Evolutionary conservation across 2,329 filamentous ascomycete genomes (phyloP), one percentile per base, ranked within the genome.

Genomic region (Monosporascus sp.): DNA sequence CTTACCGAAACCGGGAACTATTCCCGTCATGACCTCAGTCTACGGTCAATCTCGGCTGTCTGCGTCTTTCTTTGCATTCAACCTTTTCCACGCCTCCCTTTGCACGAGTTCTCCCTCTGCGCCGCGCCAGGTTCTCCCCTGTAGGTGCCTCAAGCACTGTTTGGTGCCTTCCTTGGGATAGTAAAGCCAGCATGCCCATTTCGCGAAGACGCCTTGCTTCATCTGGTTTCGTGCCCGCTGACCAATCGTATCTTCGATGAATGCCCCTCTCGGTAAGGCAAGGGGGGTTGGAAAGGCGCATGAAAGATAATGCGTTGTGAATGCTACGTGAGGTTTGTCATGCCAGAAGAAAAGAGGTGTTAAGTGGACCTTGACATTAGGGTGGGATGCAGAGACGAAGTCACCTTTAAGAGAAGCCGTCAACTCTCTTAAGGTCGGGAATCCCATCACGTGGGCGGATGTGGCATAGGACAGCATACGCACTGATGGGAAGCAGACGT

Each of bases 261-360:
- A 82, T 6, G 74, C 76, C 0, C 79, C 79, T 1, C 79, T 68
- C 5, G 72, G 64, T 57, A 82, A 72, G 1, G 79, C 75, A 17
- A 80, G 60, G 2, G 78, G 70, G 1, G 69, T 74, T 0, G 78
- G 73, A 48, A 82, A 82, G 1, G 82, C 73, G 0, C 73, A 68
- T 1, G 65, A 59, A 0, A 81, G 68, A 51, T 82, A 82, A 57
- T 82, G 79, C 1, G 65, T 57, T 0, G 70, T 74, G 3, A 71
- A 73, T 1, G 74, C 78, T 2, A 82, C 54, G 52, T 82, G 79
- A 0, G 79, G 78, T 57, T 82, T 82, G 54, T 82, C 79, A 51
- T 82, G 78, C 79, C 79, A 82, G 59, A 82, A 80, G 65, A 81
- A 82, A 51, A 82, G 69, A 0, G 79, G 79, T 1, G 79, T 82